These are phyloP conservation scores for Tetrahymena malaccensis DNA, from an alignment of 73 alveolate genomes.

Conservation along the genomic window DNA sequence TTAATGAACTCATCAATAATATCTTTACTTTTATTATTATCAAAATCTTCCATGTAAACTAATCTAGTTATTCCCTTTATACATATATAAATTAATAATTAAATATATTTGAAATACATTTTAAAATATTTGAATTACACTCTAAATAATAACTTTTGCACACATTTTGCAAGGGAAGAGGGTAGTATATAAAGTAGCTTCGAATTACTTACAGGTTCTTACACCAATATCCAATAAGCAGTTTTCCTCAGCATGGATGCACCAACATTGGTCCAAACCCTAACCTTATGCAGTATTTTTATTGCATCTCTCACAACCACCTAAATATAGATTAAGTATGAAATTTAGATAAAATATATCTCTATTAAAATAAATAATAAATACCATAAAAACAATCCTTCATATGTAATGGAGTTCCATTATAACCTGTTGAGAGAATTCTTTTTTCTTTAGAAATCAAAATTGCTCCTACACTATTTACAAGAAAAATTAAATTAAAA, in stretches of 20 bases:
- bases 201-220: slow-evolving; percentile 46
- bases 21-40: background rate
- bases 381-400: slow-evolving; percentile 46
- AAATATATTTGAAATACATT: background rate
- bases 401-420: slow-evolving; percentile 66
- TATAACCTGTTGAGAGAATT: slow-evolving; percentile 75
- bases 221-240: slow-evolving; percentile 63
- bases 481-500: background rate
- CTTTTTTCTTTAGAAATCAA: slow-evolving; percentile 51
- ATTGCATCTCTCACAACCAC: slow-evolving; percentile 76
- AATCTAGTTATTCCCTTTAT: background rate
- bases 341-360: background rate
- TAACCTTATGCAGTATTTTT: slow-evolving; percentile 51
- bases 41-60: background rate
- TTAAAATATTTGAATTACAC: slow-evolving; percentile 6
- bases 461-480: slow-evolving; percentile 51
- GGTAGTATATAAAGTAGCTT: slow-evolving; percentile 52
- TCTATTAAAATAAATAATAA: background rate
- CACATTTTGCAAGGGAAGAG: slow-evolving; percentile 67
- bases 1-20: background rate
- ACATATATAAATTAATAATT: too few species aligned
- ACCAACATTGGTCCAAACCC: slow-evolving; percentile 58
- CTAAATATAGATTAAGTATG: slow-evolving; percentile 8
- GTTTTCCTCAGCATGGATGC: slow-evolving; percentile 79
- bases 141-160: slow-evolving; percentile 51